phyloP scores from a whole-genome alignment of 371 early-diverging fungal genomes.

The Batkoa obscura region DNA sequence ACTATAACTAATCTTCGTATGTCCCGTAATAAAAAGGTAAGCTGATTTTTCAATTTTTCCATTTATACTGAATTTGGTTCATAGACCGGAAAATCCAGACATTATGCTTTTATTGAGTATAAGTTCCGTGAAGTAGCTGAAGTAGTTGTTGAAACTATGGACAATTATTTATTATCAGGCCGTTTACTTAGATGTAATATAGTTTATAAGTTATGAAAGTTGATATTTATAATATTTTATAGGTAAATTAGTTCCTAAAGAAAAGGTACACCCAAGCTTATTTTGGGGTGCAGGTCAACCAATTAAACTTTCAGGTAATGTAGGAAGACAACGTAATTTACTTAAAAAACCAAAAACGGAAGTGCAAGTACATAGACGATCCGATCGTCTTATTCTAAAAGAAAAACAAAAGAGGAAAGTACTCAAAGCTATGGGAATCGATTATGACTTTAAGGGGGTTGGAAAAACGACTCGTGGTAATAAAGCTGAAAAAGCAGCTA shows the following conservation, averaged over 20 bases:
- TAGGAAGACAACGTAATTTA: not conserved
- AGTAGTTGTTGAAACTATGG: conserved; percentile 87
- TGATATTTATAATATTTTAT: conserved; percentile 5
- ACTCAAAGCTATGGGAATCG: too few species aligned
- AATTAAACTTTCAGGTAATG: not conserved
- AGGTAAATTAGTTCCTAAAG: conserved; percentile 30
- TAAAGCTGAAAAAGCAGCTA: too few species aligned
- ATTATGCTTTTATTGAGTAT: conserved; percentile 88
- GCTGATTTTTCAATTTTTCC: not conserved
- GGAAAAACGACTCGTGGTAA: too few species aligned
- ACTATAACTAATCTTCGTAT: conserved; percentile 53
- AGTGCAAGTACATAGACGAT: too few species aligned
- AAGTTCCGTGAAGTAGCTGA: conserved; percentile 51
- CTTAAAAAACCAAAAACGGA: too few species aligned
- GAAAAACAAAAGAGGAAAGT: too few species aligned
- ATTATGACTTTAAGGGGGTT: too few species aligned
- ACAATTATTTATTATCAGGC: conserved; percentile 78
- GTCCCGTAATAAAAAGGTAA: conserved; percentile 62
- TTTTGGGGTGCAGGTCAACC: conserved; percentile 31
- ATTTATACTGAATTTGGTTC: not conserved
- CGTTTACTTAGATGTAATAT: conserved; percentile 60
- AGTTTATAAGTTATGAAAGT: conserved; percentile 2
- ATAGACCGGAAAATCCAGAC: conserved; percentile 66
- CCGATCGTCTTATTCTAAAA: too few species aligned
- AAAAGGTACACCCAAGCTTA: conserved; percentile 45